phyloP scores from a whole-genome alignment of 2,329 filamentous ascomycete species.

The Penicillium fuscoglaucum region DNA sequence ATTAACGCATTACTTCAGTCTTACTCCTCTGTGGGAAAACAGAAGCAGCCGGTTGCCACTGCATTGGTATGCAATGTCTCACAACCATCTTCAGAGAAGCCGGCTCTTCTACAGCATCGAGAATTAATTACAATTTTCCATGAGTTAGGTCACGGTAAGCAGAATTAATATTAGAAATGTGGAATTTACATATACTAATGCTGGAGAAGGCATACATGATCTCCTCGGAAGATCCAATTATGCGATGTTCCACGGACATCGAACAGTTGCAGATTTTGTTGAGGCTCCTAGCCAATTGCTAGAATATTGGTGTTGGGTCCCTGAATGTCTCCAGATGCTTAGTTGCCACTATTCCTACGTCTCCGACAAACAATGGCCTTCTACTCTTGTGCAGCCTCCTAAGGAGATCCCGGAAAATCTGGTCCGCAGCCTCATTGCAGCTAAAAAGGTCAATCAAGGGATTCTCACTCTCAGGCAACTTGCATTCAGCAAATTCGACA shows the following conservation, averaged over 20 bases:
- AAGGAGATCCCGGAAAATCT: neutral
- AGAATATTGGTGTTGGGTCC: no score
- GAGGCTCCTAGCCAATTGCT: no score
- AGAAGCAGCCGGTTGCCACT: neutral
- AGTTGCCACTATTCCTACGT: no score
- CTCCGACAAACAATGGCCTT: no score
- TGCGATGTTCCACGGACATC: no score
- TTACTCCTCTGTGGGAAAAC: neutral
- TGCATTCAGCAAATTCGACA: neutral
- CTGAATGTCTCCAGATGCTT: no score
- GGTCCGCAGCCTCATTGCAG: neutral
- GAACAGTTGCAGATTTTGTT: no score
- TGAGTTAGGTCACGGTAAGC: neutral
- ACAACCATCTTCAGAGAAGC: neutral
- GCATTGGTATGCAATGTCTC: neutral
- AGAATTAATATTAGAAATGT: no score
- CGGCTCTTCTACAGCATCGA: neutral
- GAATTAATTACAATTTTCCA: neutral
- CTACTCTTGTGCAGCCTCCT: neutral
- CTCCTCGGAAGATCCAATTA: no score
- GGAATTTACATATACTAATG: no score
- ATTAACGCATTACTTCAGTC: neutral
- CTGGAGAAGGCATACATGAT: no score
- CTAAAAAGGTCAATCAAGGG: neutral
- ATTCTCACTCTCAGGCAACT: neutral